A percentile compares a stretch with the other conserved stretches of the same genome.
phyloP scores from a whole-genome alignment of 176 grass and related monocot species.

The Oryza glumipatula region DNA sequence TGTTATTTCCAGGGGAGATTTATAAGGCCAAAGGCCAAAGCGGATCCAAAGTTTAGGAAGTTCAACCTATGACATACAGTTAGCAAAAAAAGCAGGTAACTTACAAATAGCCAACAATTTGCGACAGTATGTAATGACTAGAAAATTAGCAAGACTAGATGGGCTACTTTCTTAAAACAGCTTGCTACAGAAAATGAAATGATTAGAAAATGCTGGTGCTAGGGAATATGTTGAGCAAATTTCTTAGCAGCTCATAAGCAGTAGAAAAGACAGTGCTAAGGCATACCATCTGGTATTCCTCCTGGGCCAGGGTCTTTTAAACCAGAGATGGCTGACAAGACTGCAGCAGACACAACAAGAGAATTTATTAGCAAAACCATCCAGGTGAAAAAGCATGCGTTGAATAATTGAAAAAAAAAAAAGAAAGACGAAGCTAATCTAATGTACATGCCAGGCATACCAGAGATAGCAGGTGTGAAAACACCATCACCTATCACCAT shows the following conservation, averaged over 20 bases:
- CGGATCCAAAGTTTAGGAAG: background rate
- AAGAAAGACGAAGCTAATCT: background rate
- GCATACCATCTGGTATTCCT: slow-evolving; percentile 56
- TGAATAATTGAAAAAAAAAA: background rate
- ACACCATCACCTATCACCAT: slow-evolving; percentile 82
- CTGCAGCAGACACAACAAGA: slow-evolving; percentile 41
- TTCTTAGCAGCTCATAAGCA: background rate
- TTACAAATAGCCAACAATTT: background rate
- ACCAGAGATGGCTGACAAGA: slow-evolving; percentile 66
- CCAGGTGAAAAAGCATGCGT: background rate
- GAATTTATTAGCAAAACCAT: slow-evolving; percentile 11
- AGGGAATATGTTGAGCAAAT: background rate
- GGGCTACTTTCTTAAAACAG: background rate
- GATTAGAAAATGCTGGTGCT: background rate
- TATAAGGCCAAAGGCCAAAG: background rate
- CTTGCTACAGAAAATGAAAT: background rate
- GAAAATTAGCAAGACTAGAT: slow-evolving; percentile 29
- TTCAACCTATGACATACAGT: background rate
- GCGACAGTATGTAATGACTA: background rate
- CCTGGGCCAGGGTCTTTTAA: slow-evolving; percentile 34
- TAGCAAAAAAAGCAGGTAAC: background rate
- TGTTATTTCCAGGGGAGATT: no score
- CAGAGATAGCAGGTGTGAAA: slow-evolving; percentile 64
- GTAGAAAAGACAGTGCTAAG: background rate
- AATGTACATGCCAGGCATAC: slow-evolving; percentile 39